phyloP scores from a whole-genome alignment of 139 green algal genomes.

The Chlorella sp. region DNA sequence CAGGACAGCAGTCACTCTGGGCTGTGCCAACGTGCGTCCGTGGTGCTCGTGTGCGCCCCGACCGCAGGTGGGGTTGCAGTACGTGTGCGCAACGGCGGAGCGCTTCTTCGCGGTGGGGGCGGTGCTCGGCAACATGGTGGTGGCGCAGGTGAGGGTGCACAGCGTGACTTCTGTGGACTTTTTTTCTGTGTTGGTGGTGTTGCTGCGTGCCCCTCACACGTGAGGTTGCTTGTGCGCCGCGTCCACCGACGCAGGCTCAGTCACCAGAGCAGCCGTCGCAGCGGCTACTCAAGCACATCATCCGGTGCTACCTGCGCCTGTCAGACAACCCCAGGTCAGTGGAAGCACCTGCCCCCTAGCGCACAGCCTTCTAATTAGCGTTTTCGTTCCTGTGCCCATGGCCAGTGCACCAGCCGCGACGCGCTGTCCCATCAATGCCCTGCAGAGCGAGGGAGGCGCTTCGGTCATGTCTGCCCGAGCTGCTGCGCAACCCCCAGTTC shows the following conservation, averaged over 20 bases:
- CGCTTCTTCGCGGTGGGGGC: conserved; percentile 96
- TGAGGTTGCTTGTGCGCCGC: background rate
- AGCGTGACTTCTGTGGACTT: no score
- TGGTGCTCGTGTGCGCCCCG: background rate
- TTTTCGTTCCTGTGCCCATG: no score
- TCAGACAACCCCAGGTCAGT: conserved; percentile 71
- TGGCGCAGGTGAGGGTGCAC: conserved; percentile 50
- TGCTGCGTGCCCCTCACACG: no score
- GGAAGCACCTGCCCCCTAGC: no score
- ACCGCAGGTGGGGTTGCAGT: conserved; percentile 79
- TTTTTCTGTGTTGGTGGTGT: no score
- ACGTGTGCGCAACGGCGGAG: conserved; percentile 98
- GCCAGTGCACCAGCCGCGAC: no score
- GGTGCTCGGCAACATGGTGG: conserved; percentile 89
- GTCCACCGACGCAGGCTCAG: conserved; percentile 20
- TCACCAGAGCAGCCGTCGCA: conserved; percentile 77
- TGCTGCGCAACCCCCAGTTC: conserved; percentile 84
- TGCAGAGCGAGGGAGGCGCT: conserved; percentile 86
- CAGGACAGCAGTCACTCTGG: background rate
- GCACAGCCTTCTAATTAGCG: no score
- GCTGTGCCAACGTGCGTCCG: no score
- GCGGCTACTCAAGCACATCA: conserved; percentile 98
- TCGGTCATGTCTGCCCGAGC: conserved; percentile 87
- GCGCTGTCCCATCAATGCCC: no score
- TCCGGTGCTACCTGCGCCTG: conserved; percentile 96